Conservation (phyloP, 2,329 filamentous ascomycete species). For the Whalleya microplaca region DNA sequence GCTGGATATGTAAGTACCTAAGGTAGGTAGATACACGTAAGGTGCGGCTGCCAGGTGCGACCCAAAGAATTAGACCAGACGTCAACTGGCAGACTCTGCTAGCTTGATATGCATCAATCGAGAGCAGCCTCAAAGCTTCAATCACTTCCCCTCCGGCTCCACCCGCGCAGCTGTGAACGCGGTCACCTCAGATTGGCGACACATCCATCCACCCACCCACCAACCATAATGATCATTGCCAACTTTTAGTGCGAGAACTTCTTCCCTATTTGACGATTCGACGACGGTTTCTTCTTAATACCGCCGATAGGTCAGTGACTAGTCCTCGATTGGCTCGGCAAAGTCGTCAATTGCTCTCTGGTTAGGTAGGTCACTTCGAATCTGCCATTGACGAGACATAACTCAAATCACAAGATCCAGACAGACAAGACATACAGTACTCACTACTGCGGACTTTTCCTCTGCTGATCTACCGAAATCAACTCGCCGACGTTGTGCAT, state of each 20-base stretch:
- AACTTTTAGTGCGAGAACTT: background rate
- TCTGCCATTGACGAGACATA: background rate
- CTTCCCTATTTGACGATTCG: background rate
- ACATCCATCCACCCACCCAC: background rate
- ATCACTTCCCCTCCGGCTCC: background rate
- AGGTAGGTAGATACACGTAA: background rate
- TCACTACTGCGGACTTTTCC: background rate
- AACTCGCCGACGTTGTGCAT: constrained; percentile 18
- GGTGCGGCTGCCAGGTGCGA: background rate
- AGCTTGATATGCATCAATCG: background rate
- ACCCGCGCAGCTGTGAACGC: background rate
- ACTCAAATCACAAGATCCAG: background rate
- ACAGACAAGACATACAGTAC: background rate
- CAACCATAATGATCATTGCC: background rate
- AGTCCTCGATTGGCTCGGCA: background rate
- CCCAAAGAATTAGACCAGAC: background rate
- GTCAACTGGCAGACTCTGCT: background rate
- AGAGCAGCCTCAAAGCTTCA: background rate
- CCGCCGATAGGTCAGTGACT: background rate
- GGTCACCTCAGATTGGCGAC: background rate
- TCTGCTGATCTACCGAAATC: constrained; percentile 16
- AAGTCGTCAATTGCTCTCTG: background rate
- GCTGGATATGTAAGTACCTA: background rate
- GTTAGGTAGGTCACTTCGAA: background rate
- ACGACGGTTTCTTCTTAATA: background rate